Conservation (phyloP, 352 stramenopile genomes). For the Phytophthora niederhauseri region DNA sequence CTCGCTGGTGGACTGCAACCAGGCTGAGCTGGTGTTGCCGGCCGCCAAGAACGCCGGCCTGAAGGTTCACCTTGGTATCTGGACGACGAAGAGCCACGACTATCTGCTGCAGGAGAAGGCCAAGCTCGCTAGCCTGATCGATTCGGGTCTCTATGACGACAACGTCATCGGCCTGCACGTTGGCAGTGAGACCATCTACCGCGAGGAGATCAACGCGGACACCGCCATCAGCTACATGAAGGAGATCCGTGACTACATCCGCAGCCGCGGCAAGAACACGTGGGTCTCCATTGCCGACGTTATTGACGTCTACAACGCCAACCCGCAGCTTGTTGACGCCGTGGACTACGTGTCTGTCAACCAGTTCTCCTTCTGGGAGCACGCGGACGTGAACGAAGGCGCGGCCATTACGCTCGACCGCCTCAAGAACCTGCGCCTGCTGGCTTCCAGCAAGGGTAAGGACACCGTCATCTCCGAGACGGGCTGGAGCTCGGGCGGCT, state of each 20-base stretch:
- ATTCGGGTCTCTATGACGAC: conserved; percentile 39
- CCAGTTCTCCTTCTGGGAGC: conserved; percentile 78
- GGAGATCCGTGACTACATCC: conserved; percentile 45
- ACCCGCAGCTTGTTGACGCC: conserved; percentile 52
- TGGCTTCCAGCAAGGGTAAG: conserved; percentile 49
- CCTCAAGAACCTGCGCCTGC: conserved; percentile 42
- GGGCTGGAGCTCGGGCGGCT: conserved; percentile 56
- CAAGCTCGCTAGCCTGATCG: conserved; percentile 41
- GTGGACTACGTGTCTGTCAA: conserved; percentile 73
- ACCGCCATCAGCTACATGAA: conserved; percentile 54
- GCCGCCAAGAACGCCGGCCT: conserved; percentile 43
- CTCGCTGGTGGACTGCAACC: conserved; percentile 50
- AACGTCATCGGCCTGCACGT: conserved; percentile 57
- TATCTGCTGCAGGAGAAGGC: conserved; percentile 44
- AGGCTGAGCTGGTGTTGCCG: conserved; percentile 39
- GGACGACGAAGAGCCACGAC: conserved; percentile 38
- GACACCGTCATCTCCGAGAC: conserved; percentile 60
- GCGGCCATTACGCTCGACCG: conserved; percentile 49
- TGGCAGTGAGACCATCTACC: conserved; percentile 68
- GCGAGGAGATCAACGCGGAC: conserved; percentile 45
- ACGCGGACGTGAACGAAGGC: conserved; percentile 41
- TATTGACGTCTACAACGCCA: conserved; percentile 61
- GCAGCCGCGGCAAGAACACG: conserved; percentile 35
- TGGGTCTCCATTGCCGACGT: conserved; percentile 69
- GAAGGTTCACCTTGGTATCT: conserved; percentile 59